Base-by-base conservation (phyloP, 257 asterid species). In the Solanum paucissectum region DNA sequence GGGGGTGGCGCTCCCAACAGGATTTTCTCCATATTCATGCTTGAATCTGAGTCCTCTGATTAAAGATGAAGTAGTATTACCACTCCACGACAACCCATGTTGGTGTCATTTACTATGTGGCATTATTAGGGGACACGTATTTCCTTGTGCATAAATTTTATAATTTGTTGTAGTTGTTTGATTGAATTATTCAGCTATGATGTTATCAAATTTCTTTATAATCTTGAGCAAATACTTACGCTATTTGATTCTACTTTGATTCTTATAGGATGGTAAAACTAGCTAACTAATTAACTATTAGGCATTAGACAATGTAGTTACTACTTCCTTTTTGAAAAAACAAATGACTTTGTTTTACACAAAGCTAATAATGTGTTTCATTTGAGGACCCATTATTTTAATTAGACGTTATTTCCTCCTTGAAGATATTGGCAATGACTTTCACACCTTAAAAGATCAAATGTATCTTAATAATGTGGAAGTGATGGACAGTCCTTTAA, bases 1-100 rank as follows among this genome's bases (percentile, higher is more conserved):
- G 10, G 0, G 10, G 21, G 0, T 49, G 21, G 0, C 4, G 2
- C 4, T 55, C 1, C 10, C 64, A 55, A 6, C n/a, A 55, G 1
- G 2, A 18, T 55, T 55, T 55, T 55, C 2, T 18, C 10, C n/a
- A 55, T 18, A 55, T 7, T 10, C n/a, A 18, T 0, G 10, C 10
- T 55, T 4, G 4, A 55, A 55, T 3, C 4, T 0, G 4, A 55
- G 10, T 6, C 23, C 1, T 55, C 64, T 18, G 1, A 18, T 55
- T 18, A 55, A 18, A 55, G 4, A 18, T 55, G 64, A 55, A 55
- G 4, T n/a, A 55, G n/a, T 18, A 18, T 55, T 13, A 46, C 10
- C 64, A 55, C 64, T 55, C n/a, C 64, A 55, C 64, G 1, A 20
- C 64, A 6, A 55, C 64, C n/a, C n/a, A 6, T 14, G 58, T 49